Percentiles rank a stretch among this genome's conserved stretches.
Conservation (phyloP, 2,329 filamentous ascomycete species). For the Pezicula rhizophila region DNA sequence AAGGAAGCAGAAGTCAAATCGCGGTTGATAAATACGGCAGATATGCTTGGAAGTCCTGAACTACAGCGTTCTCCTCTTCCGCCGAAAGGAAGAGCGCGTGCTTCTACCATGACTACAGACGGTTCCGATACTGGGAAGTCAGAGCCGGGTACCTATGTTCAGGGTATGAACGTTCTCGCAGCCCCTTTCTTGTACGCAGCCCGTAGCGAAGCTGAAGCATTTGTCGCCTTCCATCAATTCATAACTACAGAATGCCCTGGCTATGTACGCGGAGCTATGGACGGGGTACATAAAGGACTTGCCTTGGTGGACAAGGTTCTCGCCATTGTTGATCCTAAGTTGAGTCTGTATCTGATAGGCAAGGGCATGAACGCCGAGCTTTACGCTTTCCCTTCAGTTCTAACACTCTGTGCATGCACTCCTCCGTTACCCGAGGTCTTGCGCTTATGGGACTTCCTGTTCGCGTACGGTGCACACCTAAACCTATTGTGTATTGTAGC, state of each 20-base stretch:
- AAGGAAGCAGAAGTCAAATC: conserved; percentile 35
- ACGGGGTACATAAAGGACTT: conserved; percentile 89
- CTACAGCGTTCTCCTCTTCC: conserved; percentile 17
- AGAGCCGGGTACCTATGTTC: conserved; percentile 84
- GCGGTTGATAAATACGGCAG: conserved; percentile 16
- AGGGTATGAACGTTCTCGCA: conserved; percentile 97
- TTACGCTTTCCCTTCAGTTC: conserved; percentile 91
- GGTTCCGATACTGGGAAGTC: conserved; percentile 53
- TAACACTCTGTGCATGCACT: conserved; percentile 93
- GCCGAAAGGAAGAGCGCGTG: conserved; percentile 41
- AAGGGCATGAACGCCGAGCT: conserved; percentile 90
- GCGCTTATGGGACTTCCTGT: conserved; percentile 92
- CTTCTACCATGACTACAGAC: conserved; percentile 56
- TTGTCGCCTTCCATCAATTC: conserved; percentile 81
- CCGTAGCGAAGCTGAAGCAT: conserved; percentile 90
- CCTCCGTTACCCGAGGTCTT: conserved; percentile 91
- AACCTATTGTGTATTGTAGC: conserved; percentile 97
- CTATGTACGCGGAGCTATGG: conserved; percentile 94
- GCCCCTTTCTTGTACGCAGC: conserved; percentile 94
- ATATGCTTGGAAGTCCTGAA: conserved; percentile 24
- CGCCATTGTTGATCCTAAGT: conserved; percentile 82
- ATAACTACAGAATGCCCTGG: conserved; percentile 84
- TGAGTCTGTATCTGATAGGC: conserved; percentile 75
- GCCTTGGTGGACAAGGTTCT: conserved; percentile 88
- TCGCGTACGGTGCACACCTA: conserved; percentile 89